Conservation (phyloP, 345 rosid genomes). For the Hypericum perforatum region DNA sequence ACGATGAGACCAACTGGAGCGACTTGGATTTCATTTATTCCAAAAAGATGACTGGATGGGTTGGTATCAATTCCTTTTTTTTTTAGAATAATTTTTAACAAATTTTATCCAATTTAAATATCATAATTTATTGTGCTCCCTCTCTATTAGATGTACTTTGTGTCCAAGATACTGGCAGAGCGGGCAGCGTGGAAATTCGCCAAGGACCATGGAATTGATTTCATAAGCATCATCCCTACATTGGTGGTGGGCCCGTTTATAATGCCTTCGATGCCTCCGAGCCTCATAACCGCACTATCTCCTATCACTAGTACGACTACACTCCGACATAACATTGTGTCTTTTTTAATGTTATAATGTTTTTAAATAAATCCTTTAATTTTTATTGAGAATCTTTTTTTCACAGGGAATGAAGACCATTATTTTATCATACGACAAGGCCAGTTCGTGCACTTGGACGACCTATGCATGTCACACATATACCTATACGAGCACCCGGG, state of each 20-base stretch:
- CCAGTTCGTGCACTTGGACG: constrained; percentile 1
- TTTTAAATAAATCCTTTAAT: no score
- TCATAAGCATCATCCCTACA: constrained; percentile 65
- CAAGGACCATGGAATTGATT: constrained; percentile 52
- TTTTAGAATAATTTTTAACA: no score
- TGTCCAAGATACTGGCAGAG: constrained; percentile 76
- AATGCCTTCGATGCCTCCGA: constrained; percentile 80
- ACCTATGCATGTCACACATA: not conserved
- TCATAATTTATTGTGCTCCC: no score
- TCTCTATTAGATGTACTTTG: constrained; percentile 61
- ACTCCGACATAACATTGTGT: no score
- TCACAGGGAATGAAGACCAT: not conserved
- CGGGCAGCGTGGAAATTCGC: constrained; percentile 87
- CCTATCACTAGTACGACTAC: constrained; percentile 19
- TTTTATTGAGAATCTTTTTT: no score
- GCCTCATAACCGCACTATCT: constrained; percentile 77
- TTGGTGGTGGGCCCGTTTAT: constrained; percentile 83
- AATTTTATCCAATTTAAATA: no score
- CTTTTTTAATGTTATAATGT: no score
- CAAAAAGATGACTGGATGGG: constrained; percentile 94
- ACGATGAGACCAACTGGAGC: constrained; percentile 66
- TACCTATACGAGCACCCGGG: not conserved
- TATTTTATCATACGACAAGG: not conserved
- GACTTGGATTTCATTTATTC: constrained; percentile 53
- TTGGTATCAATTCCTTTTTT: constrained; percentile 10